These are phyloP conservation scores for Chrysoporthe austroafricana DNA, from an alignment of 2,329 filamentous ascomycete species.

Conservation along the genomic window DNA sequence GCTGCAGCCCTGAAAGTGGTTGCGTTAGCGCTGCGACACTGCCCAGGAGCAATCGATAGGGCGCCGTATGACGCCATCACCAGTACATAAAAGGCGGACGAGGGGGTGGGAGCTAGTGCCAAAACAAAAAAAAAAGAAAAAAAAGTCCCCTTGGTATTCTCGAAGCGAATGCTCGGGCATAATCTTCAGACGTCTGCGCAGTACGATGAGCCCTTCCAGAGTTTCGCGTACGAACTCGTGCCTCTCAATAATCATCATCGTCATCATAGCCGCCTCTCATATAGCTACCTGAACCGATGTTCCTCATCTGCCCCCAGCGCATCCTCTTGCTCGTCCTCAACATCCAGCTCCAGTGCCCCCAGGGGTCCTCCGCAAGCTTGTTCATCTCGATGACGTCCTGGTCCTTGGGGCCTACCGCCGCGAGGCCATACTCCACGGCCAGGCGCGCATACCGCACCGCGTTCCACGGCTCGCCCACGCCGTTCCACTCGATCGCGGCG, in stretches of 20 bases:
- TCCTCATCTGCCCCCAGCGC: slow-evolving; percentile 35
- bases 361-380: slow-evolving; percentile 40
- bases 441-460: slow-evolving; percentile 44
- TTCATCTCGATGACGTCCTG: slow-evolving; percentile 42
- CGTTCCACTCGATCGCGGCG: slow-evolving; percentile 46
- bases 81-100: slow-evolving; percentile 1
- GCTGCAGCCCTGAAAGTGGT: slow-evolving; percentile 1
- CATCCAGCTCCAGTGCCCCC: slow-evolving; percentile 47
- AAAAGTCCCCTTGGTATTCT: too few relatives aligned
- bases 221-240: neutral
- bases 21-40: slow-evolving; percentile 4
- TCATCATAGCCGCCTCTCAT: slow-evolving; percentile 12
- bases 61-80: slow-evolving; percentile 21
- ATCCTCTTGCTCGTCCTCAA: slow-evolving; percentile 38
- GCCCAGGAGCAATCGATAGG: neutral
- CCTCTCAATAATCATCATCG: neutral
- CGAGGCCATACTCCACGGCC: slow-evolving; percentile 43
- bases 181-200: too few relatives aligned
- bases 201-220: neutral
- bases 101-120: neutral
- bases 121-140: too few relatives aligned
- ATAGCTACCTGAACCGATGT: neutral
- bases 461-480: slow-evolving; percentile 43
- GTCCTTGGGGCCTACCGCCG: slow-evolving; percentile 36
- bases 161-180: too few relatives aligned